Conservation (phyloP, 139 green algal species). For the Haematococcus sp. region DNA sequence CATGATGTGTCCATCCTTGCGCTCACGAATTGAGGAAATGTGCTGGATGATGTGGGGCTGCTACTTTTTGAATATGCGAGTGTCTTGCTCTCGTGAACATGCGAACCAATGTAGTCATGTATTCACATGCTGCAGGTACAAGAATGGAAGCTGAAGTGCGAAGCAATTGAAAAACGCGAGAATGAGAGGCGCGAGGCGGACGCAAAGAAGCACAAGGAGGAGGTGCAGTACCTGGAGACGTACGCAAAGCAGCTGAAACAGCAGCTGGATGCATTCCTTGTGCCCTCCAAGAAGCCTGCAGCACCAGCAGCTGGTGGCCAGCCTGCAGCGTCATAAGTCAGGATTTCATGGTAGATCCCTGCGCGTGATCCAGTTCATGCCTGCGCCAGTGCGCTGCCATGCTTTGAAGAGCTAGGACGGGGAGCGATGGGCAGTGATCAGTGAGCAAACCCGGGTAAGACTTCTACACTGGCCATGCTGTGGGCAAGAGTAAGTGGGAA, state of each 20-base stretch:
- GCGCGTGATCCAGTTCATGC: too few species aligned
- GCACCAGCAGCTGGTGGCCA: not conserved
- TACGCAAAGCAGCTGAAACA: conserved; percentile 79
- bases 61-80: too few species aligned
- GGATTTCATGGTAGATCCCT: not conserved
- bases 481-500: too few species aligned
- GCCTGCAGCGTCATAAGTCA: not conserved
- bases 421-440: too few species aligned
- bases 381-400: too few species aligned
- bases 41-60: too few species aligned
- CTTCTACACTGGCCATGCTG: too few species aligned
- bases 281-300: conserved; percentile 42
- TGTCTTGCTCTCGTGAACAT: too few species aligned
- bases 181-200: conserved; percentile 73
- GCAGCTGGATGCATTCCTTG: conserved; percentile 72
- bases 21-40: too few species aligned
- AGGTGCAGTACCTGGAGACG: conserved; percentile 72
- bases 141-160: conserved; percentile 82
- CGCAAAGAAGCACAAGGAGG: conserved; percentile 87
- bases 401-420: too few species aligned
- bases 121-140: conserved; percentile 44
- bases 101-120: not conserved
- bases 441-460: too few species aligned
- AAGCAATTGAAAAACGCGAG: conserved; percentile 84
- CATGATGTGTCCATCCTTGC: too few species aligned